Conservation (phyloP, 148 eudicot genomes). For the Silene conica region DNA sequence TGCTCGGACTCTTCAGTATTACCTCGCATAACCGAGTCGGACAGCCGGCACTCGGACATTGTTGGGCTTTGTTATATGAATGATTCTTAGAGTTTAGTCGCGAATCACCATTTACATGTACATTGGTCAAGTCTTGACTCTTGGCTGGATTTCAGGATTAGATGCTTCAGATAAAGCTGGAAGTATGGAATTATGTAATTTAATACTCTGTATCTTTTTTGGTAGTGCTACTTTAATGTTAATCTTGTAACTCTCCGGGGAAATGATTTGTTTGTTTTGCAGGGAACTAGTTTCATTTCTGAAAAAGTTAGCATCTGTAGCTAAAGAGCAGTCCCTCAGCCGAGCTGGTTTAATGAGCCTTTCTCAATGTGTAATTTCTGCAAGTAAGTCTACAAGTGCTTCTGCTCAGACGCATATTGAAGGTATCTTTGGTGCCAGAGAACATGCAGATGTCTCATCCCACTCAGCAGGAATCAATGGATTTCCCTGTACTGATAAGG, state of each 20-base stretch:
- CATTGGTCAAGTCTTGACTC: neutral
- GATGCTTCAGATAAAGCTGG: neutral
- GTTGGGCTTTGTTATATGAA: neutral
- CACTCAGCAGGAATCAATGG: conserved; percentile 24
- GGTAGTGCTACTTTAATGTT: neutral
- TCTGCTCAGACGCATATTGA: conserved; percentile 27
- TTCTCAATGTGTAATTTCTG: conserved; percentile 61
- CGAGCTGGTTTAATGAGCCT: conserved; percentile 87
- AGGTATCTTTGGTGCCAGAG: conserved; percentile 20
- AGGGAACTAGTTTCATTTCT: conserved; percentile 63
- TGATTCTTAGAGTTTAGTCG: neutral
- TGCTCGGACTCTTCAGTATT: too few species aligned
- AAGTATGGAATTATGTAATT: neutral
- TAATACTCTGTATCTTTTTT: neutral
- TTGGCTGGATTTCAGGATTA: neutral
- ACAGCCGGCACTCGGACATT: too few species aligned
- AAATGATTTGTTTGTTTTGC: conserved; percentile 21
- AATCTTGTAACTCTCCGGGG: neutral
- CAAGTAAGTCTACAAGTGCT: conserved; percentile 52
- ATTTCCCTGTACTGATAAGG: conserved; percentile 33
- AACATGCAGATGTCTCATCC: conserved; percentile 19
- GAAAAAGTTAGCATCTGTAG: conserved; percentile 56
- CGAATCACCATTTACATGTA: neutral
- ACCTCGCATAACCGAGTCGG: too few species aligned
- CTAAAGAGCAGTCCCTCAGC: conserved; percentile 62